Conservation (phyloP, 768 basidiomycete genomes). For the Boletus vermiculosoides region DNA sequence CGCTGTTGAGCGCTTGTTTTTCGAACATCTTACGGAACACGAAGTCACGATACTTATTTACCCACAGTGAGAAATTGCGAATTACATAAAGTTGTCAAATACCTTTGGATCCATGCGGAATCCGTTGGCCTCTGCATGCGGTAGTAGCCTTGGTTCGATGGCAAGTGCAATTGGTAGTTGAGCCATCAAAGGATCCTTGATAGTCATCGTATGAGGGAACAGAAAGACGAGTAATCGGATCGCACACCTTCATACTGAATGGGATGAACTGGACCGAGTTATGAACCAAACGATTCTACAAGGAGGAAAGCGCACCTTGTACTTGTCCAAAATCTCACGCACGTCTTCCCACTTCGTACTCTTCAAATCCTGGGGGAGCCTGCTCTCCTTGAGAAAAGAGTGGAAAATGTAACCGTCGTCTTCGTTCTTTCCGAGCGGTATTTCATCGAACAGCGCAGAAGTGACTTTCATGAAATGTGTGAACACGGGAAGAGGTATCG, state of each 20-base stretch:
- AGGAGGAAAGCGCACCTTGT: slow-evolving; percentile 46
- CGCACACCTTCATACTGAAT: slow-evolving; percentile 63
- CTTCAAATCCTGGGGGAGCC: slow-evolving; percentile 58
- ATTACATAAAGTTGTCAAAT: slow-evolving; percentile 11
- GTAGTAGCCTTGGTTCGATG: slow-evolving; percentile 72
- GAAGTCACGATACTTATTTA: slow-evolving; percentile 70
- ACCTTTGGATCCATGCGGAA: slow-evolving; percentile 80
- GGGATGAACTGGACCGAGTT: slow-evolving; percentile 63
- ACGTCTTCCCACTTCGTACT: slow-evolving; percentile 63
- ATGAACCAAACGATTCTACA: slow-evolving; percentile 6
- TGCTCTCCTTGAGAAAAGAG: slow-evolving; percentile 67
- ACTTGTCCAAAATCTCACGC: slow-evolving; percentile 64
- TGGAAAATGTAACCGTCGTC: slow-evolving; percentile 71
- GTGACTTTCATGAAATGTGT: slow-evolving; percentile 62
- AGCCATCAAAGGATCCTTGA: slow-evolving; percentile 72
- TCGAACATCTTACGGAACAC: slow-evolving; percentile 89
- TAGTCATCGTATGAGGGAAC: slow-evolving; percentile 4
- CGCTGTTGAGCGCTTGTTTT: slow-evolving; percentile 46
- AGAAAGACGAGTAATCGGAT: background rate
- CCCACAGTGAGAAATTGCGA: slow-evolving; percentile 11
- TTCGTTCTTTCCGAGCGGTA: slow-evolving; percentile 69
- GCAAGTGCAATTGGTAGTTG: slow-evolving; percentile 76
- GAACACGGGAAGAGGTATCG: slow-evolving; percentile 58
- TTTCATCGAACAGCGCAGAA: slow-evolving; percentile 57
- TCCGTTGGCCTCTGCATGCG: slow-evolving; percentile 69